Conservation (phyloP, 345 rosid species). For the Syzygium oleosum region DNA sequence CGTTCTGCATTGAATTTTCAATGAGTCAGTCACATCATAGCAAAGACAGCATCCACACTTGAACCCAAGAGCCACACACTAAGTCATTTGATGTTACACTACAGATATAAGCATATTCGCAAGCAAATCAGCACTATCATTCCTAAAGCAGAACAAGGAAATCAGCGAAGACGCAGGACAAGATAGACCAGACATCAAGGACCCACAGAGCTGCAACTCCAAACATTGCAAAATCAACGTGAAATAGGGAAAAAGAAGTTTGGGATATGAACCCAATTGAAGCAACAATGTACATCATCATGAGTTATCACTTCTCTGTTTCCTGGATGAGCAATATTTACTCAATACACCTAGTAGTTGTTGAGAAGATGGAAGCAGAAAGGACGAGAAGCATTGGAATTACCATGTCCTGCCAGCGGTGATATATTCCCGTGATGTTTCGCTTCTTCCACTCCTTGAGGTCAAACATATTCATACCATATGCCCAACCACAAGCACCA, state of each 20-base stretch:
- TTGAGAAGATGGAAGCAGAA: neutral
- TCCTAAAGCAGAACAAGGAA: neutral
- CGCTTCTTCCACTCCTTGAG: constrained; percentile 81
- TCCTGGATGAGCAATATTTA: neutral
- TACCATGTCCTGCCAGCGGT: constrained; percentile 96
- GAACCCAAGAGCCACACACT: neutral
- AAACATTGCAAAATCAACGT: neutral
- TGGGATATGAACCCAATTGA: neutral
- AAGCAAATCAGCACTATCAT: neutral
- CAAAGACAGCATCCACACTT: neutral
- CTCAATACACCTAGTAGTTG: neutral
- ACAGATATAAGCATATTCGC: neutral
- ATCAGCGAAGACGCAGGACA: neutral
- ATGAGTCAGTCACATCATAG: neutral
- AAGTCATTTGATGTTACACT: neutral
- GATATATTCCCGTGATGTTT: constrained; percentile 89
- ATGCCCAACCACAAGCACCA: constrained; percentile 96
- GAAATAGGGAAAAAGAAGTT: neutral
- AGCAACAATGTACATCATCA: neutral
- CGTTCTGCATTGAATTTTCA: constrained; percentile 56
- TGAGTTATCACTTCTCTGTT: neutral
- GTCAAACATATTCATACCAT: constrained; percentile 98
- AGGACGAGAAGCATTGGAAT: neutral
- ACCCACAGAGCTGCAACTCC: neutral
- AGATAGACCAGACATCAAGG: neutral